Evolutionary conservation across 2,329 filamentous ascomycete genomes (phyloP), one percentile per base, ranked within the genome.

Genomic region (Alternaria triticina): DNA sequence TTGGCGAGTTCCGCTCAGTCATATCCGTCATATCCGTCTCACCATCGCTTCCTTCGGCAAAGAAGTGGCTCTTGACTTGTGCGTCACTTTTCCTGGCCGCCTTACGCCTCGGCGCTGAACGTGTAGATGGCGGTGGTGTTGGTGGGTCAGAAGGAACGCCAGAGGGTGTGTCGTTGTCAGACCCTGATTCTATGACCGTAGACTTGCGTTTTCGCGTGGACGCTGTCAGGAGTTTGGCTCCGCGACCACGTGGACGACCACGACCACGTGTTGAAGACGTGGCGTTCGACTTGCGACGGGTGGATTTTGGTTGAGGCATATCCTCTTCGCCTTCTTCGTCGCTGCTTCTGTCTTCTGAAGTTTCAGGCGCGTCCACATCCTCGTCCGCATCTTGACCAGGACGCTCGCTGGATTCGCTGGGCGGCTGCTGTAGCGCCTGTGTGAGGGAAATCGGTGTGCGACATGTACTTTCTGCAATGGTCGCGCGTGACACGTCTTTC

Each of bases 291-390:
- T 68, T 72, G 20, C 68, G 70, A 5, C 64, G 65, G 59, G 23
- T 54, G n/a, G 15, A 23, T 47, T 43, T 60, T 52, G 20, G 61
- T 36, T 17, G 44, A 20, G 46, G 36, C 15, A 50, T 25, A 30
- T 70, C 56, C 28, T 68, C 60, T 6, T 62, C 60, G 23, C 87
- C 84, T 10, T 50, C 43, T n/a, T 54, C 33, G 12, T 54, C 43
- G 62, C 86, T 85, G 9, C 85, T 82, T n/a, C 57, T 44, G 62
- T 86, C 86, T 12, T 86, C 82, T 12, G 47, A 6, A 3, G 78
- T 51, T 9, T 62, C 52, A 10, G 49, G 30, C 8, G 30, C 49
- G 12, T 61, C 54, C n/a, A 46, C 51, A 12, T 55, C 61, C 43
- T 57, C 33, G n/a, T 52, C 46, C 8, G 28, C 22, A 5, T 55